A percentile compares a stretch with the other conserved stretches of the same genome.
Evolutionary conservation across 2,329 filamentous ascomycete species (phyloP).

Genomic region (Fusarium temperatum): DNA sequence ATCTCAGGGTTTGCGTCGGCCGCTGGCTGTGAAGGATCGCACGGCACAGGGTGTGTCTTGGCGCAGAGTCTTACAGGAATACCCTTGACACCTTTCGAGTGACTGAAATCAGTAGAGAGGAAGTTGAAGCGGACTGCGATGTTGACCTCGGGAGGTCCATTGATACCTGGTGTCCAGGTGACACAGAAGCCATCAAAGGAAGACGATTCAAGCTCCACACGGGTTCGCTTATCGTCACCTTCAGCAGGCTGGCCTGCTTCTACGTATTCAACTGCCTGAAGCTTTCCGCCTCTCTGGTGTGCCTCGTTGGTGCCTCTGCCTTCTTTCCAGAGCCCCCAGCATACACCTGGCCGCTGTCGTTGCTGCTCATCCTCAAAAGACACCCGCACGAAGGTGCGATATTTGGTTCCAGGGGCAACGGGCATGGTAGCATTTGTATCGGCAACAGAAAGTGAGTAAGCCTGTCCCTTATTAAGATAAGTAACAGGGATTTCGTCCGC

Average conservation of each 20-base stretch:
- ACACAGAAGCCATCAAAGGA: constrained; percentile 96
- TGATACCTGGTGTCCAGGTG: constrained; percentile 80
- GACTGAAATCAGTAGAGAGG: constrained; percentile 96
- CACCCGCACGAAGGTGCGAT: constrained; percentile 91
- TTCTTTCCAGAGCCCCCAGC: constrained; percentile 95
- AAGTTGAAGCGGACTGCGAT: constrained; percentile 98
- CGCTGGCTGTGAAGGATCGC: constrained; percentile 59
- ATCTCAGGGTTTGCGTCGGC: constrained; percentile 70
- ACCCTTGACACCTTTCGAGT: constrained; percentile 98
- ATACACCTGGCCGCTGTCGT: constrained; percentile 79
- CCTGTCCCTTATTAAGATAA: constrained; percentile 97
- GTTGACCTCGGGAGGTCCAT: constrained; percentile 77
- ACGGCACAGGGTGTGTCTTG: constrained; percentile 78
- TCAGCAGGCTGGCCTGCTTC: constrained; percentile 69
- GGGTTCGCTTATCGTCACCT: constrained; percentile 71
- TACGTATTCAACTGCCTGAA: constrained; percentile 95
- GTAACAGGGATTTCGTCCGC: constrained; percentile 94
- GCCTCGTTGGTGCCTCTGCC: constrained; percentile 95
- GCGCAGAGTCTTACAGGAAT: constrained; percentile 93
- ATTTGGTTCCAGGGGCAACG: constrained; percentile 70
- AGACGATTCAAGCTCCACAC: constrained; percentile 75
- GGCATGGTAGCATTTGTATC: constrained; percentile 76
- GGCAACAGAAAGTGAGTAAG: constrained; percentile 85
- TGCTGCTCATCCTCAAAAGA: constrained; percentile 98
- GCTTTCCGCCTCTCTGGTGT: constrained; percentile 88